Percentiles rank a stretch among this genome's conserved stretches.
Evolutionary conservation across 371 early-diverging fungal species (phyloP).

Genomic region (Zopfochytrium polystomum): DNA sequence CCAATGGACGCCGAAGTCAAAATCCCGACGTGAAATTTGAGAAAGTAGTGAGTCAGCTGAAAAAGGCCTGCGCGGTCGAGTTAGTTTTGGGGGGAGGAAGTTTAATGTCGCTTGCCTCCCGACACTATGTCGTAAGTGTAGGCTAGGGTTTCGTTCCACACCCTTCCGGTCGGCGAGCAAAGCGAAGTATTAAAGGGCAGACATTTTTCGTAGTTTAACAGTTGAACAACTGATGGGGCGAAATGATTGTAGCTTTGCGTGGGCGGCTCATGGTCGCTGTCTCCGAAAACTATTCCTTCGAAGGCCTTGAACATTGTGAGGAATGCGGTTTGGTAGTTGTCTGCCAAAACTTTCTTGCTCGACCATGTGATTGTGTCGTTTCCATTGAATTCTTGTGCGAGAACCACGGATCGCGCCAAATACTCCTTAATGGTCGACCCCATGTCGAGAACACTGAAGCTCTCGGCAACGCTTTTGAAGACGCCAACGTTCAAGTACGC

Average conservation of each 20-base stretch:
- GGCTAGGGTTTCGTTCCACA: constrained; percentile 19
- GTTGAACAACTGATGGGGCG: not conserved
- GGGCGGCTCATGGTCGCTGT: not conserved
- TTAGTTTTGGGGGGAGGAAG: not conserved
- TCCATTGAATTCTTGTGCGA: not conserved
- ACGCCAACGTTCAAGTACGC: not conserved
- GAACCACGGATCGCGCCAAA: not conserved
- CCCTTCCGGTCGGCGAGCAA: constrained; percentile 4
- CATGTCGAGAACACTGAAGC: constrained; percentile 3
- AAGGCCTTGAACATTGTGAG: not conserved
- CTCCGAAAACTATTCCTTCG: constrained; percentile 10
- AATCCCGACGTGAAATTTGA: not conserved
- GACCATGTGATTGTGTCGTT: not conserved
- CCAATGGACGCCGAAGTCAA: not conserved
- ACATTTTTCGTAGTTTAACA: constrained; percentile 5
- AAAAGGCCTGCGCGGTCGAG: constrained; percentile 1
- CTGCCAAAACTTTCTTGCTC: not conserved
- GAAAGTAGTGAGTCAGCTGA: not conserved
- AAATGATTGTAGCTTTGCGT: not conserved
- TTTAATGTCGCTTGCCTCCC: not conserved
- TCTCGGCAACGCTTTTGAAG: not conserved
- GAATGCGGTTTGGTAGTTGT: not conserved
- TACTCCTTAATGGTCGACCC: not conserved
- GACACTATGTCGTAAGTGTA: constrained; percentile 1
- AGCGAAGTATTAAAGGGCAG: constrained; percentile 16